These are phyloP conservation scores for Abrus precatorius DNA, from an alignment of 306 rosid species.

Conservation along the genomic window DNA sequence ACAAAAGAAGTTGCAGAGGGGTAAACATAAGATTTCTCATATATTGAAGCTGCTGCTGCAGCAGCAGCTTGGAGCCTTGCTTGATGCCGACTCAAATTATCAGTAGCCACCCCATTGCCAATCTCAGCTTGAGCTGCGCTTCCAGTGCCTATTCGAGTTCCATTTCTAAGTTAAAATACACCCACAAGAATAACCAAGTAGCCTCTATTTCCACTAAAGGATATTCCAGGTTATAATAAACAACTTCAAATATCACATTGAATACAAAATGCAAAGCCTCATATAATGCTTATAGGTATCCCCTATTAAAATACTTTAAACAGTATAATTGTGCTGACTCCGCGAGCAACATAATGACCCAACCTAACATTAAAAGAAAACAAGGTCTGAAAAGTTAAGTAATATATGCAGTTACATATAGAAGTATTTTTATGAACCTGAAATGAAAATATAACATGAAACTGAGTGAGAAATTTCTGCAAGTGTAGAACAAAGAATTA, in stretches of 20 bases:
- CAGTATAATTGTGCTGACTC: neutral
- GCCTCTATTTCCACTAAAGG: neutral
- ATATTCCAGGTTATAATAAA: conserved; percentile 49
- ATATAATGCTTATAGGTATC: neutral
- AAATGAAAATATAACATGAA: neutral
- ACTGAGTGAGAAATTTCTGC: neutral
- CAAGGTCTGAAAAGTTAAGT: conserved; percentile 23
- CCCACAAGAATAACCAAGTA: neutral
- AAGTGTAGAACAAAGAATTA: neutral
- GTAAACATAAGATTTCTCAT: conserved; percentile 77
- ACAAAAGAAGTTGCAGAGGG: conserved; percentile 66
- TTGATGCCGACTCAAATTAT: conserved; percentile 73
- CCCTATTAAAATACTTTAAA: conserved; percentile 4
- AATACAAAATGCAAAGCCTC: neutral
- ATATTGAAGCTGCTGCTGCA: conserved; percentile 78
- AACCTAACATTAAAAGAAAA: neutral
- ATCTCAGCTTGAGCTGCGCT: conserved; percentile 62
- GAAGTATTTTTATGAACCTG: neutral
- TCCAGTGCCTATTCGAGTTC: conserved; percentile 62
- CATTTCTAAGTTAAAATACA: conserved; percentile 47
- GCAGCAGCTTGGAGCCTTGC: conserved; percentile 90
- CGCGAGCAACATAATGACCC: conserved; percentile 1
- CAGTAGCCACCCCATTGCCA: conserved; percentile 59
- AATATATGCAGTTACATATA: neutral
- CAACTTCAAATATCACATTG: neutral